Evolutionary conservation across 768 basidiomycete species (phyloP), one percentile per base, ranked within the genome.

Genomic region (Kwoniella botswanensis): DNA sequence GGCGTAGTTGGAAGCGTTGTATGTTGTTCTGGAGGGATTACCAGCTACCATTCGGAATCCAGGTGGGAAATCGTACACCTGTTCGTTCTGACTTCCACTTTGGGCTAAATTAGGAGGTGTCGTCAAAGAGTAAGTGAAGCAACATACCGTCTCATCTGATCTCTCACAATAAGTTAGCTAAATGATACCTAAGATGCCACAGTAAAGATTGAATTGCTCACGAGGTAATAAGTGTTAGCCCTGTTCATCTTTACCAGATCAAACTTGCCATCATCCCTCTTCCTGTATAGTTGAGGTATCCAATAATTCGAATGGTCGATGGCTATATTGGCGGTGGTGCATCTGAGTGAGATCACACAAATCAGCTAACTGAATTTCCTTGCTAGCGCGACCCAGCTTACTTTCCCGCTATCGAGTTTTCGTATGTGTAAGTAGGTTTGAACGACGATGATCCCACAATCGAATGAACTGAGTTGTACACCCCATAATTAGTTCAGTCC

Each of bases 41-140:
- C 84, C 85, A 10, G 75, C 67, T 44, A 86, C 44, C 84, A 86
- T 86, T 24, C 79, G 68, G 42, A 85, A 78, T 1, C 85, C 85
- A 13, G 76, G 73, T 0, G 85, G 85, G 74, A 84, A 85, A 1
- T 67, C 65, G 65, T 67, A 35, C 17, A 67, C 57, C 41, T 46
- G 83, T 83, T n/a, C 68, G 55, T 50, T 84, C 74, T 67, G 65
- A 46, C 65, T 67, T 58, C 65, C 65, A 12, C 64, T 65, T 24
- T 29, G 29, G 9, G 18, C n/a, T 35, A 35, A 35, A 35, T 35
- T 6, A 35, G 35, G 1, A 35, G 35, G 35, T 9, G 35, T 35
- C 4, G 35, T 4, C 1, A 1, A 35, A 9, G 35, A 35, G 35
- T 4, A 35, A 35, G 35, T 35, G 7, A 35, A 35, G 35, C 35